Evolutionary conservation across 2,329 filamentous ascomycete genomes (phyloP), one percentile per base, ranked within the genome.

Genomic region (Sporothrix phasma): DNA sequence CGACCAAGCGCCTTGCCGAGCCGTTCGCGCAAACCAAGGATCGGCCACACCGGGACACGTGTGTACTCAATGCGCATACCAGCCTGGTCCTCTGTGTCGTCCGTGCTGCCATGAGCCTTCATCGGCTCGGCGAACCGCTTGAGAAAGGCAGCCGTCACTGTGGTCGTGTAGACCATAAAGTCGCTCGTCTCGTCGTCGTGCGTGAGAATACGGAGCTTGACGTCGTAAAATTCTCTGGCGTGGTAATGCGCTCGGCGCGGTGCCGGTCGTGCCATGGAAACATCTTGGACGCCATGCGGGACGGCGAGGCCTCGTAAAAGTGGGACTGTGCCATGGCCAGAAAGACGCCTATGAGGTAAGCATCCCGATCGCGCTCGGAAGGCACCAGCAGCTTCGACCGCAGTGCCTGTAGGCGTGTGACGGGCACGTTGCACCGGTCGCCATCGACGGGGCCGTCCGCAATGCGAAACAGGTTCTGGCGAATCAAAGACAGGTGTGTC

Each of bases 291-390:
- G 69, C 67, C 6, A 66, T 26, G 15, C 63, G 62, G 17, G 66
- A 64, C 5, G 67, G 34, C 7, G 63, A 56, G 1, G 60, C 60
- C 19, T 72, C 69, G 69, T 85, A 84, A 64, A 81, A 82, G 54
- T 81, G 76, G 8, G 77, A 75, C 68, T 86, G 83, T 7, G 83
- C 83, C 79, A 85, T 81, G 54, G 80, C 79, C 13, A 86, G 68
- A 64, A 85, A 79, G 49, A 79, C 76, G 22, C 77, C 81, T 5
- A 82, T 74, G 41, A 84, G 74, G 64, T 82, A 79, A 0, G 79
- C 74, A 68, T 86, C 83, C 56, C 81, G 78, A 58, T 84, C 77
- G 1, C 71, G 66, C 58, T 84, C 76, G 2, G 72, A 70, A 0
- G 83, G 83, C 3, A 79, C 64, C 3, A 84, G 73, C 54, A 73